A percentile compares a stretch with the other conserved stretches of the same genome.
Evolutionary conservation across 2,329 filamentous ascomycete genomes (phyloP).

Genomic region (Verticillium klebahnii): DNA sequence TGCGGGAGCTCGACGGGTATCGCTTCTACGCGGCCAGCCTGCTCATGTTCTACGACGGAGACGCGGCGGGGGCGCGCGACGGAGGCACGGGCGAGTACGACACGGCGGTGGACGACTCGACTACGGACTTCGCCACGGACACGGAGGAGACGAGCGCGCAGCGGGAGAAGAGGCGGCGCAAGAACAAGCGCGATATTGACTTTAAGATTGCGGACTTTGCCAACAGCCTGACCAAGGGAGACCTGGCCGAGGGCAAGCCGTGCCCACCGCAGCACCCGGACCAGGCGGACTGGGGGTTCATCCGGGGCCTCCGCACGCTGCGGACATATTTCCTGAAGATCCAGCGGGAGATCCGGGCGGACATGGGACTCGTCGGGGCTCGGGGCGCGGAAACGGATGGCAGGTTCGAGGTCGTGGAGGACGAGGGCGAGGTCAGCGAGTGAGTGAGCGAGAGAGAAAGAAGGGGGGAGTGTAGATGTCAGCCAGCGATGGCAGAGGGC

Average conservation of each 20-base stretch:
- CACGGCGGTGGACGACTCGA: constrained; percentile 50
- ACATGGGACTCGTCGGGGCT: constrained; percentile 38
- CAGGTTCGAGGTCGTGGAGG: not conserved
- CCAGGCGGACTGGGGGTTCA: constrained; percentile 81
- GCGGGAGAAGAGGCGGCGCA: constrained; percentile 37
- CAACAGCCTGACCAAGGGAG: constrained; percentile 89
- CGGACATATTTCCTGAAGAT: constrained; percentile 84
- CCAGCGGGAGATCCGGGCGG: constrained; percentile 65
- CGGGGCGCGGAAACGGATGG: not conserved
- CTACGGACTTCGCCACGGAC: constrained; percentile 54
- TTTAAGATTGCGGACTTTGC: constrained; percentile 99
- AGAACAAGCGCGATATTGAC: constrained; percentile 63
- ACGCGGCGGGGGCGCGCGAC: constrained; percentile 27
- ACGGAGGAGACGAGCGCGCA: constrained; percentile 44
- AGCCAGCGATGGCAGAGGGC: not conserved
- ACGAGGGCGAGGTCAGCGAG: constrained; percentile 10
- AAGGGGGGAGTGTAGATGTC: not conserved
- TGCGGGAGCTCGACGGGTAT: constrained; percentile 74
- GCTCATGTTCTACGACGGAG: constrained; percentile 95
- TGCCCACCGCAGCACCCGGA: constrained; percentile 80
- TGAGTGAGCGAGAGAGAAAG: constrained; percentile 2
- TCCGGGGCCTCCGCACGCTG: constrained; percentile 76
- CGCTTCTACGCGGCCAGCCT: constrained; percentile 94
- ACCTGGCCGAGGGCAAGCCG: constrained; percentile 54
- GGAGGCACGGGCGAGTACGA: constrained; percentile 38